These are phyloP conservation scores for Beauveria scarabaeidicola DNA, from an alignment of 2,329 filamentous ascomycete species.

Conservation along the genomic window DNA sequence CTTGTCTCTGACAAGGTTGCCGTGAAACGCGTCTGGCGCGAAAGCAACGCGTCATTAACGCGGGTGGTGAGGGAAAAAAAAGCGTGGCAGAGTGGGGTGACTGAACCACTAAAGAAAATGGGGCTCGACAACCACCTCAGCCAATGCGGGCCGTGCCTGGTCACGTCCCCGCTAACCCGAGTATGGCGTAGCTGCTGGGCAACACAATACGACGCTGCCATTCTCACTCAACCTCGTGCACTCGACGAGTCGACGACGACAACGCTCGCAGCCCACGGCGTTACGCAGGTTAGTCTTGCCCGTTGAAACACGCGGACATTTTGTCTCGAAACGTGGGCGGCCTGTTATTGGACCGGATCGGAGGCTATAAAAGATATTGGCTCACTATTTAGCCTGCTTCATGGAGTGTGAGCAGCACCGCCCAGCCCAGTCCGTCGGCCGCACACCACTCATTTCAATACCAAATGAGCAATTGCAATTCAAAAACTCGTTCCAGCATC, in stretches of 20 bases:
- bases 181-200: not conserved
- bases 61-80: not conserved
- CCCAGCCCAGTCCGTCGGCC: not conserved
- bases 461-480: not conserved
- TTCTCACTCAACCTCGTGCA: no score
- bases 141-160: slow-evolving; percentile 9
- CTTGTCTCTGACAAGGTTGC: slow-evolving; percentile 4
- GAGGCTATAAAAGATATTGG: not conserved
- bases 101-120: slow-evolving; percentile 1
- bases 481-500: no score
- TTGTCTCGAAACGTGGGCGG: no score
- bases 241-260: not conserved
- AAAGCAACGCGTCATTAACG: slow-evolving; percentile 11
- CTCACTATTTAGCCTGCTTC: not conserved
- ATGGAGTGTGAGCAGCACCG: no score
- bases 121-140: slow-evolving; percentile 3
- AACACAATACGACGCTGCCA: not conserved
- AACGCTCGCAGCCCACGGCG: no score
- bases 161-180: not conserved
- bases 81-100: not conserved
- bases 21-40: slow-evolving; percentile 7
- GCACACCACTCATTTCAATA: not conserved
- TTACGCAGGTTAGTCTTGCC: not conserved
- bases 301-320: not conserved
- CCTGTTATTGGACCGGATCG: no score